Conservation (phyloP, 306 rosid genomes). For the Ammopiptanthus mongolicus region DNA sequence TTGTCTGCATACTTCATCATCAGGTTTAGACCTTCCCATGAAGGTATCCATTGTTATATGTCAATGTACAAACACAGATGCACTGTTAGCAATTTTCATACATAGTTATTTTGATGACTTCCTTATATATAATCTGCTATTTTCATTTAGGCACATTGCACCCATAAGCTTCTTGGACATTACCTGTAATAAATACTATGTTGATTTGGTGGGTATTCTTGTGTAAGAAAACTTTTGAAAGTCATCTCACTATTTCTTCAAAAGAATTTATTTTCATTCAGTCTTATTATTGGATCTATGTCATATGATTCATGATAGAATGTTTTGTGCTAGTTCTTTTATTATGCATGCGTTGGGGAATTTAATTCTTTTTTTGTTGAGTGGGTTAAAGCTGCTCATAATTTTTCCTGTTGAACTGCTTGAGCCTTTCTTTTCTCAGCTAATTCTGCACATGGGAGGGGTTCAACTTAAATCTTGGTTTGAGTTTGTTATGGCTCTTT, state of each 20-base stretch:
- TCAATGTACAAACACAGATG: not conserved
- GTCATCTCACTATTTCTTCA: not conserved
- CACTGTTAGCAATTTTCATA: not conserved
- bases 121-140: not conserved
- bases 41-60: constrained; percentile 50
- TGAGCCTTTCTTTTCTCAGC: not conserved
- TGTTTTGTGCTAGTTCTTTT: not conserved
- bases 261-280: not conserved
- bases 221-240: not conserved
- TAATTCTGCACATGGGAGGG: not conserved
- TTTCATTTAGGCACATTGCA: not conserved
- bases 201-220: not conserved
- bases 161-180: not conserved
- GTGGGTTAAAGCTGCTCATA: not conserved
- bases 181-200: not conserved
- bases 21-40: constrained; percentile 99
- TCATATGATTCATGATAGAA: not conserved
- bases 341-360: not conserved
- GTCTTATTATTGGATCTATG: not conserved
- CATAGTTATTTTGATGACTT: not conserved
- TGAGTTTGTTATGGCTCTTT: not conserved
- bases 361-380: not conserved
- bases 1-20: constrained; percentile 93
- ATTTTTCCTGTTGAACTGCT: not conserved
- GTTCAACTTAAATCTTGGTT: not conserved